A percentile compares a stretch with the other conserved stretches of the same genome.
These are phyloP conservation scores for Lactarius sp. DNA, from an alignment of 768 basidiomycete genomes.

Conservation along the genomic window DNA sequence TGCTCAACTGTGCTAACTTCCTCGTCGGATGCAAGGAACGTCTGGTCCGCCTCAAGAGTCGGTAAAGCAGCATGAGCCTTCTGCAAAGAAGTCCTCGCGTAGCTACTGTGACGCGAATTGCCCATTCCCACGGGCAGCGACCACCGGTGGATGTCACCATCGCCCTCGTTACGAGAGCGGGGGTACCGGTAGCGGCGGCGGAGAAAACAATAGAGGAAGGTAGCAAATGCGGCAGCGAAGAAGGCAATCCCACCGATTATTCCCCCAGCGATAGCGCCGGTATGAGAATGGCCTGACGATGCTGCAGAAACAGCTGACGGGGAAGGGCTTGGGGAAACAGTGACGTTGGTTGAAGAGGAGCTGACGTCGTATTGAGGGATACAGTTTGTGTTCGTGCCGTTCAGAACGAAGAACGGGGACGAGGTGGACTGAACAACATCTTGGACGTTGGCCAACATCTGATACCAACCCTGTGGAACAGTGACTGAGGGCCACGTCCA, in stretches of 20 bases:
- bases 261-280: constrained; percentile 48
- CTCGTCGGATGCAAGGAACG: constrained; percentile 21
- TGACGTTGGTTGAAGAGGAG: constrained; percentile 28
- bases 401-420: constrained; percentile 34
- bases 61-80: background rate
- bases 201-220: constrained; percentile 11
- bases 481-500: constrained; percentile 46
- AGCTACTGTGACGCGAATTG: background rate
- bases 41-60: background rate
- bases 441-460: constrained; percentile 28
- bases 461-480: constrained; percentile 48
- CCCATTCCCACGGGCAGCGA: background rate
- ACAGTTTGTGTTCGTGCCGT: constrained; percentile 37
- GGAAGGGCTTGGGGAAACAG: constrained; percentile 12
- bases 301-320: background rate
- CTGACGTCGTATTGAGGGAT: constrained; percentile 25
- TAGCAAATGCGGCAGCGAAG: constrained; percentile 35
- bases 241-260: constrained; percentile 45
- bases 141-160: background rate
- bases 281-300: constrained; percentile 28
- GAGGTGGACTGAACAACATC: constrained; percentile 27
- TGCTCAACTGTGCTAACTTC: constrained; percentile 18
- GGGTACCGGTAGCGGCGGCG: constrained; percentile 9
- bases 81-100: background rate
- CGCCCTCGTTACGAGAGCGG: background rate